A percentile compares a stretch with the other conserved stretches of the same genome.
Conservation (phyloP, 2,329 filamentous ascomycete genomes). For the Drechslerella dactyloides region DNA sequence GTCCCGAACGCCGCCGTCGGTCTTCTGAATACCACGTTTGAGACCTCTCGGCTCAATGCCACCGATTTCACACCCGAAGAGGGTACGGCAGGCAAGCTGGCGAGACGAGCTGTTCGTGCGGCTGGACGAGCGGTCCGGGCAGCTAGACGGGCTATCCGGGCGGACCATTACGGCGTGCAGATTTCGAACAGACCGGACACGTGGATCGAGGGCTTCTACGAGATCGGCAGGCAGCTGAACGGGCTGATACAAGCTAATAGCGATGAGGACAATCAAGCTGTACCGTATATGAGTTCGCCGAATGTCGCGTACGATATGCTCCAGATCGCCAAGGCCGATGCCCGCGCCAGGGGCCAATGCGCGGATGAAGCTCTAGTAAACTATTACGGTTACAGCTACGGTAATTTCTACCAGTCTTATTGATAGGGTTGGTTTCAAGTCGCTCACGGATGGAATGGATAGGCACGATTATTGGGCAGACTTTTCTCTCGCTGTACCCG, state of each 20-base stretch:
- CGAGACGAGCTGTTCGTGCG: too few species aligned
- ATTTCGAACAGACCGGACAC: background rate
- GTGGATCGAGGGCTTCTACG: background rate
- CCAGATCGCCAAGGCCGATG: conserved; percentile 34
- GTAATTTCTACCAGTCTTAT: too few species aligned
- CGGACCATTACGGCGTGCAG: too few species aligned
- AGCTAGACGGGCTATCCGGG: too few species aligned
- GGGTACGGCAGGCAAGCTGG: background rate
- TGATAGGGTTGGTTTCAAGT: too few species aligned
- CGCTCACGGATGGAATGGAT: too few species aligned
- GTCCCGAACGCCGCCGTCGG: conserved; percentile 27
- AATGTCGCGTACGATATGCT: conserved; percentile 40
- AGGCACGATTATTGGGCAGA: conserved; percentile 39
- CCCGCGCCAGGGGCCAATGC: conserved; percentile 15
- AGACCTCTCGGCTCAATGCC: conserved; percentile 39
- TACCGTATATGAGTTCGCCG: conserved; percentile 37
- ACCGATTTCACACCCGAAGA: conserved; percentile 11
- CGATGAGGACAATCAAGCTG: conserved; percentile 32
- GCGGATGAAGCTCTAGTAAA: conserved; percentile 20
- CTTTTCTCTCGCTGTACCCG: conserved; percentile 36
- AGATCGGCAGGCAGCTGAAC: background rate
- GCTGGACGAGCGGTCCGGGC: too few species aligned
- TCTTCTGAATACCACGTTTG: conserved; percentile 22
- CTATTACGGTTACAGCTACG: conserved; percentile 41
- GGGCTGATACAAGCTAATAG: background rate